A percentile compares a stretch with the other conserved stretches of the same genome.
phyloP scores from a whole-genome alignment of 371 early-diverging fungal species.

The Synchytrium microbalum region DNA sequence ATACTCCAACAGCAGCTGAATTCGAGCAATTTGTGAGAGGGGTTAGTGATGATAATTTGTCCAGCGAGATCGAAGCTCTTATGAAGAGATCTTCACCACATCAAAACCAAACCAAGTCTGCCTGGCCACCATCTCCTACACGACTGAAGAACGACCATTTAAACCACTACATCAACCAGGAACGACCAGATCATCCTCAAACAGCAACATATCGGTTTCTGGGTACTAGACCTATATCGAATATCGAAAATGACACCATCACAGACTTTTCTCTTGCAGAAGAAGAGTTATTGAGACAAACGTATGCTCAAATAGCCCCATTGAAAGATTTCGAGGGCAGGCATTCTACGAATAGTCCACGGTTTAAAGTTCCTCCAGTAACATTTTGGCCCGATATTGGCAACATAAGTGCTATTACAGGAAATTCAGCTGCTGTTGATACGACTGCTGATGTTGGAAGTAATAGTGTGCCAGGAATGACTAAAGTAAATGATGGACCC shows the following conservation, averaged over 20 bases:
- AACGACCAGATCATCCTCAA: too few species aligned
- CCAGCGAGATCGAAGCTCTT: background rate
- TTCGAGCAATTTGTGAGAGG: background rate
- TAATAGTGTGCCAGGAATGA: too few species aligned
- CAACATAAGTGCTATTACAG: too few species aligned
- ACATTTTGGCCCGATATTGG: too few species aligned
- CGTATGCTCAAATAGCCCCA: background rate
- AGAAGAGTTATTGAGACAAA: background rate
- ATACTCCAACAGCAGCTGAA: background rate
- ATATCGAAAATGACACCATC: background rate
- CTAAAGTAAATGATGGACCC: too few species aligned
- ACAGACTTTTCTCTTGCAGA: background rate
- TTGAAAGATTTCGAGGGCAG: background rate
- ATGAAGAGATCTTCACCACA: background rate
- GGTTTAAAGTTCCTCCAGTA: too few species aligned
- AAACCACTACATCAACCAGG: background rate
- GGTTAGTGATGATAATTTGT: background rate
- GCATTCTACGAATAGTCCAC: too few species aligned
- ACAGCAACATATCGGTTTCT: background rate
- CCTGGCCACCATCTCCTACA: background rate
- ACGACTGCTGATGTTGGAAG: too few species aligned
- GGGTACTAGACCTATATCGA: background rate
- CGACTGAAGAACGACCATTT: background rate
- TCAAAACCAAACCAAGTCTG: background rate
- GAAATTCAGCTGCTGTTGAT: too few species aligned